phyloP scores from a whole-genome alignment of 352 stramenopile species.

The Phytopythium boreale region DNA sequence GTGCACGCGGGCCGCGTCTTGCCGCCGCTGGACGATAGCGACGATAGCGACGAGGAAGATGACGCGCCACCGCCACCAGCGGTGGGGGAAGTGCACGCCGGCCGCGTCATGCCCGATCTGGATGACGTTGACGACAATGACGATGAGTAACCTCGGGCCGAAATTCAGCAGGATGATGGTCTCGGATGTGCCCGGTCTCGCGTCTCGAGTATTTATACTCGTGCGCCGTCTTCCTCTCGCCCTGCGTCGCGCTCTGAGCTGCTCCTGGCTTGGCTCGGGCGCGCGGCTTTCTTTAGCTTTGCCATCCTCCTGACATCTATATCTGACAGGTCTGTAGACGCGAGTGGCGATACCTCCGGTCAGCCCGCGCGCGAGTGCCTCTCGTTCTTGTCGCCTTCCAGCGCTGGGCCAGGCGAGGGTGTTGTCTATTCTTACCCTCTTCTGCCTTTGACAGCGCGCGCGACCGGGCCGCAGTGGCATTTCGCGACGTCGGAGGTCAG shows the following conservation, averaged over 20 bases:
- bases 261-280: not conserved
- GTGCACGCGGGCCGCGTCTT: conserved; percentile 24
- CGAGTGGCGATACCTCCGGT: not conserved
- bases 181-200: not conserved
- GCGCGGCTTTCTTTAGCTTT: conserved; percentile 28
- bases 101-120: conserved; percentile 53
- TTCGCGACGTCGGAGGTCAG: not conserved
- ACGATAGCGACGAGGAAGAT: conserved; percentile 19
- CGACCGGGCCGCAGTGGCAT: not conserved
- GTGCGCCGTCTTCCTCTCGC: not conserved
- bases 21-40: conserved; percentile 21
- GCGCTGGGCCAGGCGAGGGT: not conserved
- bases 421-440: not conserved
- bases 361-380: not conserved
- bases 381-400: conserved; percentile 4
- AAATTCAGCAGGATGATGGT: not conserved
- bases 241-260: not conserved
- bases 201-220: conserved; percentile 7
- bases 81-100: conserved; percentile 34
- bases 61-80: not conserved
- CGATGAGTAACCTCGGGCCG: not conserved
- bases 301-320: not conserved
- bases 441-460: not conserved
- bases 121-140: conserved; percentile 43
- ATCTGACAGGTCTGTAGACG: not conserved